phyloP scores from a whole-genome alignment of 2,329 filamentous ascomycete species.

The Hypocrella siamensis region DNA sequence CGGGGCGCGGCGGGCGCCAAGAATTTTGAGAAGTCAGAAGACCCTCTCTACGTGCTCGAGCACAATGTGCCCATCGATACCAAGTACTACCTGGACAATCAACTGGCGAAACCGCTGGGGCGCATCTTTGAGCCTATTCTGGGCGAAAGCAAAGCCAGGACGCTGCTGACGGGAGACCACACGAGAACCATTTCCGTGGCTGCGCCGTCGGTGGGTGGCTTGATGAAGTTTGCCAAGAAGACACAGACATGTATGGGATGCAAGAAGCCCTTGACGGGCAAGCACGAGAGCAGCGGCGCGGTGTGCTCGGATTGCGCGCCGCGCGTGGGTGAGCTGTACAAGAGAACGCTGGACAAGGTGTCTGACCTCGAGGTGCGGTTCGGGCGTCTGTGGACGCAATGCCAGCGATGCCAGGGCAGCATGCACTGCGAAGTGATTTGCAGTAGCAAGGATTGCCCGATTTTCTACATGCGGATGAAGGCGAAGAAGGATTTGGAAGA shows the following conservation, averaged over 20 bases:
- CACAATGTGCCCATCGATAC: slow-evolving; percentile 97
- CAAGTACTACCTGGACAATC: slow-evolving; percentile 96
- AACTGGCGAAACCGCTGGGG: slow-evolving; percentile 82
- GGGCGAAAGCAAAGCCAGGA: slow-evolving; percentile 78
- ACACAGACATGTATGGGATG: slow-evolving; percentile 97
- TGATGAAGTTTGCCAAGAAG: slow-evolving; percentile 98
- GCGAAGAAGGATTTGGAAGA: slow-evolving; percentile 98
- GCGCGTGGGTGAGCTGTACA: slow-evolving; percentile 82
- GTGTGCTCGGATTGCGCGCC: slow-evolving; percentile 78
- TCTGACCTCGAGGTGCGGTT: slow-evolving; percentile 90
- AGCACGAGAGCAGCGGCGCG: slow-evolving; percentile 67
- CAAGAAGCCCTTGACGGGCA: slow-evolving; percentile 81
- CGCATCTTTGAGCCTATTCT: slow-evolving; percentile 97
- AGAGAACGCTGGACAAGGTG: slow-evolving; percentile 74
- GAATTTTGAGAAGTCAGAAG: slow-evolving; percentile 94
- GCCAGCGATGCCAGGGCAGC: slow-evolving; percentile 91
- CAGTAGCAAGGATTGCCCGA: slow-evolving; percentile 88
- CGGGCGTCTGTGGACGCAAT: slow-evolving; percentile 90
- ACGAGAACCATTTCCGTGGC: slow-evolving; percentile 90
- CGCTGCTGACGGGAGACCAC: slow-evolving; percentile 80
- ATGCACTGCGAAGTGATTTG: slow-evolving; percentile 98
- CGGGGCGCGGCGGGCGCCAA: slow-evolving; percentile 79
- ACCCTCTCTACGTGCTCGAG: slow-evolving; percentile 92
- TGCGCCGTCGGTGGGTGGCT: slow-evolving; percentile 74
- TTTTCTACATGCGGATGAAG: slow-evolving; percentile 99